Evolutionary conservation across 2,329 filamentous ascomycete species (phyloP).

Genomic region (Cadophora sp.): DNA sequence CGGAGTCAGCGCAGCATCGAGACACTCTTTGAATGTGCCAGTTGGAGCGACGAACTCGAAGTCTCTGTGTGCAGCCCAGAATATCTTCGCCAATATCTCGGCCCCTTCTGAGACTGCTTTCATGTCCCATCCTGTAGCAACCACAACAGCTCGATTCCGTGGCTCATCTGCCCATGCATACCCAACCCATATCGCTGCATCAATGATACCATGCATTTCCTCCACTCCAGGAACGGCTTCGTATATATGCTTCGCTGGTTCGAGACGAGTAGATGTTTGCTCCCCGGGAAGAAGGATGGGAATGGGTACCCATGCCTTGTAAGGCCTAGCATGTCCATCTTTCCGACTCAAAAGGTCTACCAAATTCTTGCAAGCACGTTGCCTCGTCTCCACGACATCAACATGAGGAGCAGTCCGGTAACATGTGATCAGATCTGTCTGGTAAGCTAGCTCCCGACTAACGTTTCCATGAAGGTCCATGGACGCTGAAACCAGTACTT

Average conservation of each 20-base stretch:
- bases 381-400: constrained; percentile 56
- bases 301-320: constrained; percentile 60
- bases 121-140: constrained; percentile 58
- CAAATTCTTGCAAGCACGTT: constrained; percentile 57
- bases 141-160: constrained; percentile 55
- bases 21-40: constrained; percentile 53
- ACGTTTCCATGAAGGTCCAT: constrained; percentile 65
- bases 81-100: constrained; percentile 52
- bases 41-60: constrained; percentile 61
- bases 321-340: constrained; percentile 45
- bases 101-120: constrained; percentile 48
- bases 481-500: constrained; percentile 57
- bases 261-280: constrained; percentile 60
- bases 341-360: constrained; percentile 47
- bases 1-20: constrained; percentile 52
- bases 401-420: constrained; percentile 56
- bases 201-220: constrained; percentile 50
- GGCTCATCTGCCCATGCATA: constrained; percentile 63
- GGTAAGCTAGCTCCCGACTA: constrained; percentile 54
- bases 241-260: constrained; percentile 59
- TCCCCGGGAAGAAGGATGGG: constrained; percentile 60
- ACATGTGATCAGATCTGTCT: constrained; percentile 59
- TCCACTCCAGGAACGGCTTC: constrained; percentile 53
- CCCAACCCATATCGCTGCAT: constrained; percentile 61
- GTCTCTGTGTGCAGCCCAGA: constrained; percentile 54